Percentiles rank a stretch among this genome's conserved stretches.
Conservation (phyloP, 73 alveolate species). For the Effrenium voratum region DNA sequence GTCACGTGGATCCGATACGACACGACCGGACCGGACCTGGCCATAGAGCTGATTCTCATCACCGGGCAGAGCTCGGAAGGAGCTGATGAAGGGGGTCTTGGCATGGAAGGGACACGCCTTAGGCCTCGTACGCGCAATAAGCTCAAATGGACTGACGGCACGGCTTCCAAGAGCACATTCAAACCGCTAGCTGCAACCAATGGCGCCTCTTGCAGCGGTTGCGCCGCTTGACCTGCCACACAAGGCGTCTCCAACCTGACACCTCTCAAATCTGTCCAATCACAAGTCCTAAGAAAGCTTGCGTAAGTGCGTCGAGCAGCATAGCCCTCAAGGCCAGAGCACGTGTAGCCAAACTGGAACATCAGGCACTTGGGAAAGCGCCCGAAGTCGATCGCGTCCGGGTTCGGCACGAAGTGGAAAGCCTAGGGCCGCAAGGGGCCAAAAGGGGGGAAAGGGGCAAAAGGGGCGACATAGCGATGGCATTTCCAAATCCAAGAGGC, state of each 20-base stretch:
- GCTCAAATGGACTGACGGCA: background rate
- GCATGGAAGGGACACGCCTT: conserved; percentile 75
- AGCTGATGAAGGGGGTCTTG: conserved; percentile 50
- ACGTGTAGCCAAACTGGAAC: conserved; percentile 94
- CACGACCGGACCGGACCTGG: conserved; percentile 23
- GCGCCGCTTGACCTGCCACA: conserved; percentile 55
- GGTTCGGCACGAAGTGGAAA: conserved; percentile 93
- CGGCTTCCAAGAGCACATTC: background rate
- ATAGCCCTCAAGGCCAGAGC: conserved; percentile 90
- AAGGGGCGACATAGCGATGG: background rate
- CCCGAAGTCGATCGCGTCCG: conserved; percentile 91
- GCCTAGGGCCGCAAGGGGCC: conserved; percentile 25
- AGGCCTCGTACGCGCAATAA: conserved; percentile 12
- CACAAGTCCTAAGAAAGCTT: background rate
- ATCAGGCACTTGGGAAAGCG: conserved; percentile 74
- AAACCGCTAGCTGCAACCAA: too few species aligned
- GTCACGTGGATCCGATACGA: too few species aligned
- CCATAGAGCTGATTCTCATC: conserved; percentile 47
- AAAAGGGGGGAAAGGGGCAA: background rate
- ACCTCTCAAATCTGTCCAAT: background rate
- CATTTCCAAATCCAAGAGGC: background rate
- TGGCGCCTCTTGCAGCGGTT: conserved; percentile 81
- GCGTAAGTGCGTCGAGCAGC: background rate
- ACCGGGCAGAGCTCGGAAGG: conserved; percentile 55
- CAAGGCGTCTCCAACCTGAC: background rate